A percentile compares a stretch with the other conserved stretches of the same genome.
Conservation (phyloP, 1,284 basidiomycete species). For the Malassezia equina region DNA sequence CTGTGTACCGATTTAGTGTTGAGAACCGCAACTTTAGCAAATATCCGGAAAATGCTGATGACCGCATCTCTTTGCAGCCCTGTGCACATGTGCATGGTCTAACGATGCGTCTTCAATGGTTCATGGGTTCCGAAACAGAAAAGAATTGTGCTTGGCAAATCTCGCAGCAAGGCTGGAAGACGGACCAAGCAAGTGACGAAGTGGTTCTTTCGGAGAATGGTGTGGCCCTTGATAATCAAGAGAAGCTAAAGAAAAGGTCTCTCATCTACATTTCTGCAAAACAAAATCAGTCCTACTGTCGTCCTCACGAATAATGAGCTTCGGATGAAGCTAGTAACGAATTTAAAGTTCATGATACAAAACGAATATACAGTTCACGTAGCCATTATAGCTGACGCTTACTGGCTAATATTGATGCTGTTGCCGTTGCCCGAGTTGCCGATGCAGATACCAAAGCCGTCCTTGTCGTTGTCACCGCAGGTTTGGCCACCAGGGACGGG, state of each 20-base stretch:
- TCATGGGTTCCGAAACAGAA: background rate
- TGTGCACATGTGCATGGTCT: background rate
- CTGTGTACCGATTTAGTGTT: background rate
- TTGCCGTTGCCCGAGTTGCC: background rate
- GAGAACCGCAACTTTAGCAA: background rate
- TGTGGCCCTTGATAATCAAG: background rate
- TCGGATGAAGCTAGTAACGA: background rate
- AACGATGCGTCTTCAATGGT: constrained; percentile 6
- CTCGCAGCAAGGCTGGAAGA: constrained; percentile 7
- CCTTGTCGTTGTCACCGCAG: background rate
- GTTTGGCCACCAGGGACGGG: background rate
- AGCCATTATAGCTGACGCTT: background rate
- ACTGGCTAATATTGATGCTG: background rate
- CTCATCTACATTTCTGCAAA: background rate
- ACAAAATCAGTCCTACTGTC: background rate
- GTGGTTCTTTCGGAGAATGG: constrained; percentile 7
- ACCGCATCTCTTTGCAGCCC: constrained; percentile 6
- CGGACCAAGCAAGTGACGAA: constrained; percentile 4
- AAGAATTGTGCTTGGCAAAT: background rate
- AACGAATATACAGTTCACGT: background rate
- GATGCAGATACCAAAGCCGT: background rate
- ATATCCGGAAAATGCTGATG: constrained; percentile 4
- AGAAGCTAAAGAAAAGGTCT: background rate
- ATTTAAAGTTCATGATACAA: background rate
- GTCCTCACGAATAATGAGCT: background rate